Base-by-base conservation (phyloP, 805 yeast species). In the Wickerhamiella cacticola region DNA sequence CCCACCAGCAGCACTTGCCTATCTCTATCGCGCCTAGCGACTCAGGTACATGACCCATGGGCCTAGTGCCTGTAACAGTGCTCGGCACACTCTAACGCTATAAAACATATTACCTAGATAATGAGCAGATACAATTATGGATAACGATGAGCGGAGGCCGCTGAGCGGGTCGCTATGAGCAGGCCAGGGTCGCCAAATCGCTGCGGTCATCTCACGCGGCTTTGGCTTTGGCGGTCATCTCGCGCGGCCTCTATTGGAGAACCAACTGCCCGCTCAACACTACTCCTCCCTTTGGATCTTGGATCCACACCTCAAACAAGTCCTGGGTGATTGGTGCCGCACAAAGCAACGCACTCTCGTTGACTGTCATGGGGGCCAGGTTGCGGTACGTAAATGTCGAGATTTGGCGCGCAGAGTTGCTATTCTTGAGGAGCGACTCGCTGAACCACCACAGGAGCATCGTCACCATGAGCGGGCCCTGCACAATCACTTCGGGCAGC, bases 401-500 rank as follows among this genome's bases (percentile, higher is more conserved):
- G 21, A 73, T 57, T 0, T 41, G 29, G 4, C 50, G 41, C 9
- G 45, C 36, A 0, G 64, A 58, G 19, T 31, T 31, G 19, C 36
- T 31, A 9, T 48, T 43, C n/a, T 41, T 49, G 7, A 51, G 48
- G 7, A 59, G 49, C 5, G 53, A 38, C 18, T 48, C 25, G 22
- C 51, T 49, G 50, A 75, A 63, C 76, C 78, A 79, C 48, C 75
- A 73, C 26, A 84, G 59, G 31, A 78, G 54, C 33, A 82, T 53
- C 7, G 81, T 78, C 1, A 82, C 72, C 50, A 82, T 66, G 46
- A 88, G 68, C 0, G 96, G 96, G 0, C 95, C 98, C 40, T 84
- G 95, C 0, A 81, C 79, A 1, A 89, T 64, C 0, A 79, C 61
- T 29, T 69, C 67, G 0, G 80, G 78, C 44, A 85, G 74, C 1